A percentile compares a stretch with the other conserved stretches of the same genome.
Conservation (phyloP, 2,329 filamentous ascomycete genomes). For the Alternaria longipes region DNA sequence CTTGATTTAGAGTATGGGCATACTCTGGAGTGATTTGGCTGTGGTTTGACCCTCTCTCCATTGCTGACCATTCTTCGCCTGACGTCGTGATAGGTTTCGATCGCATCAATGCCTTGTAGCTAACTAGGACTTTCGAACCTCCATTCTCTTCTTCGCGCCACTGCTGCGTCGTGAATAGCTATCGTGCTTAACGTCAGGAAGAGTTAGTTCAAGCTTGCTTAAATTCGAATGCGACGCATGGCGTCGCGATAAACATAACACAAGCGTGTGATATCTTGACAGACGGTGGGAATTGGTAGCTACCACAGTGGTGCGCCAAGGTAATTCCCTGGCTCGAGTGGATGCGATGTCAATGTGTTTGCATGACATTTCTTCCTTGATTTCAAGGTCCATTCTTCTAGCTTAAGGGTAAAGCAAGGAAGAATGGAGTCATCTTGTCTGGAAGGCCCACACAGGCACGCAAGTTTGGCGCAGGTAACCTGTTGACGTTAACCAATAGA, state of each 20-base stretch:
- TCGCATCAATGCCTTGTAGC: not conserved
- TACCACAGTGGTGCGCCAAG: not conserved
- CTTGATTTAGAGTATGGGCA: conserved; percentile 12
- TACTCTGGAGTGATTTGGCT: not conserved
- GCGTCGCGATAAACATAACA: not conserved
- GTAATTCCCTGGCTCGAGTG: not conserved
- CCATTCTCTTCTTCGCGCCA: not conserved
- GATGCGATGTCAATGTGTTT: not conserved
- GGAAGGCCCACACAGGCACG: not conserved
- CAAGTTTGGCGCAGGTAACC: not conserved
- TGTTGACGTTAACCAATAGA: not conserved
- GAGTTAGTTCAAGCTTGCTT: not conserved
- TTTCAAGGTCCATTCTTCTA: not conserved
- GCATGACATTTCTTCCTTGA: not conserved
- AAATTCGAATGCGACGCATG: not conserved
- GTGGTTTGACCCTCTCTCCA: conserved; percentile 24
- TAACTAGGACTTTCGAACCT: not conserved
- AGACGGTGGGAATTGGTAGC: not conserved
- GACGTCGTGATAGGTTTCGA: conserved; percentile 24
- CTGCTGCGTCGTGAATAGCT: not conserved
- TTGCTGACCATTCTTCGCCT: conserved; percentile 16
- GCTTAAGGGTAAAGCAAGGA: not conserved
- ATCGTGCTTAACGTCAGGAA: not conserved
- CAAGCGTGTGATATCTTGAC: not conserved
- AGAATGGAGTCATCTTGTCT: not conserved